Conservation (phyloP, 345 rosid genomes). For the Eucalyptus microcorys region DNA sequence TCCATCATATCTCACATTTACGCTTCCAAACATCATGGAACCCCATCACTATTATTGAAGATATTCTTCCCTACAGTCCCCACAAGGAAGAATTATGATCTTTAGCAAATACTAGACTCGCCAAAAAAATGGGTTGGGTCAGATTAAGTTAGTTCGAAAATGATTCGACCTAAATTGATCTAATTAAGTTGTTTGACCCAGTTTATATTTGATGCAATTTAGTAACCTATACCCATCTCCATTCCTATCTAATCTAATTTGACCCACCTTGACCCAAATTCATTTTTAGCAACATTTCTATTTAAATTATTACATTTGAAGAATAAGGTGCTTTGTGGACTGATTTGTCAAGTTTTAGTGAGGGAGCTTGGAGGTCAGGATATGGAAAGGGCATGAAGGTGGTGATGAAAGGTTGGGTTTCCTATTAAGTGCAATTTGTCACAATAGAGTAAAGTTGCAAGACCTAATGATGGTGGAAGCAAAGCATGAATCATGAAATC, state of each 20-base stretch:
- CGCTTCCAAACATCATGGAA: not conserved
- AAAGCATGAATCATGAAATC: not conserved
- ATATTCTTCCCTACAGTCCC: accelerated
- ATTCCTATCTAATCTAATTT: too few relatives aligned
- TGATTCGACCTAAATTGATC: too few relatives aligned
- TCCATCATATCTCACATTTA: not conserved
- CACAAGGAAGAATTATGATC: not conserved
- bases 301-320: not conserved
- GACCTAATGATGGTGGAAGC: not conserved
- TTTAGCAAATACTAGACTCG: not conserved
- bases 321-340: not conserved
- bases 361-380: not conserved
- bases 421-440: accelerated
- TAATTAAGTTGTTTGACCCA: too few relatives aligned
- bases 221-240: not conserved
- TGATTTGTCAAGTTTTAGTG: not conserved
- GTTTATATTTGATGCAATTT: not conserved
- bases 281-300: too few relatives aligned
- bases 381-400: not conserved
- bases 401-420: not conserved
- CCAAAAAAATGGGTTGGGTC: not conserved
- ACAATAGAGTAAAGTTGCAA: accelerated
- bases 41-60: not conserved
- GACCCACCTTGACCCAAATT: accelerated
- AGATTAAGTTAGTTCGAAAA: too few relatives aligned